Evolutionary conservation across 2,329 filamentous ascomycete species (phyloP).

Genomic region (Parastagonospora avenae): DNA sequence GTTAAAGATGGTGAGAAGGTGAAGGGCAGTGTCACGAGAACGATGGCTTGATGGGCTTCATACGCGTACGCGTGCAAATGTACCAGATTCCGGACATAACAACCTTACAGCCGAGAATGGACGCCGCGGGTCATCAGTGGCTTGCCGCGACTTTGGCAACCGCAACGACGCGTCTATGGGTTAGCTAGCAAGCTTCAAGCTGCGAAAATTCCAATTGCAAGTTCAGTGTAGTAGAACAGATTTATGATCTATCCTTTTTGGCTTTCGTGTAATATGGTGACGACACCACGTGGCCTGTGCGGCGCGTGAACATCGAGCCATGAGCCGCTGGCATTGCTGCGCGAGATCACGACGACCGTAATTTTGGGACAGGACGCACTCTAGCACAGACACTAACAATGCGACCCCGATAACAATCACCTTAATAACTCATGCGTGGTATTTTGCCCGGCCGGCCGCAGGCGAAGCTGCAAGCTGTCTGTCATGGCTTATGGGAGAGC

Average conservation of each 20-base stretch:
- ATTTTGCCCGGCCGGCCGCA: conserved; percentile 80
- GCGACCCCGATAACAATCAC: conserved; percentile 7
- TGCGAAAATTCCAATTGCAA: neutral
- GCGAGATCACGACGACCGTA: neutral
- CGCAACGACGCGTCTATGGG: no score
- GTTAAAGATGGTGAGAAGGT: conserved; percentile 34
- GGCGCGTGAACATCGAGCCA: conserved; percentile 33
- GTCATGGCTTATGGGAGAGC: conserved; percentile 73
- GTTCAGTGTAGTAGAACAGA: neutral
- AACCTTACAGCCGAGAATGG: neutral
- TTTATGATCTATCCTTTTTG: no score
- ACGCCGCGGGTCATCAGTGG: no score
- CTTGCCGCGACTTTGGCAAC: no score
- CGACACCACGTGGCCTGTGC: conserved; percentile 36
- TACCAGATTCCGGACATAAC: neutral
- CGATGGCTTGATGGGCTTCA: conserved; percentile 29
- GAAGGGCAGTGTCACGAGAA: conserved; percentile 39
- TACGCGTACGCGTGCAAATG: no score
- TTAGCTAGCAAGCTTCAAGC: no score
- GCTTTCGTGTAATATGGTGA: neutral
- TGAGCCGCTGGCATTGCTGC: neutral
- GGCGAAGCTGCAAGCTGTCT: conserved; percentile 77
- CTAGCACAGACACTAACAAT: neutral
- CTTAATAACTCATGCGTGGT: conserved; percentile 64
- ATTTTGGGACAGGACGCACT: neutral